Percentiles rank a stretch among this genome's conserved stretches.
These are phyloP conservation scores for Sporothrix pallida DNA, from an alignment of 2,329 filamentous ascomycete genomes.

Conservation along the genomic window DNA sequence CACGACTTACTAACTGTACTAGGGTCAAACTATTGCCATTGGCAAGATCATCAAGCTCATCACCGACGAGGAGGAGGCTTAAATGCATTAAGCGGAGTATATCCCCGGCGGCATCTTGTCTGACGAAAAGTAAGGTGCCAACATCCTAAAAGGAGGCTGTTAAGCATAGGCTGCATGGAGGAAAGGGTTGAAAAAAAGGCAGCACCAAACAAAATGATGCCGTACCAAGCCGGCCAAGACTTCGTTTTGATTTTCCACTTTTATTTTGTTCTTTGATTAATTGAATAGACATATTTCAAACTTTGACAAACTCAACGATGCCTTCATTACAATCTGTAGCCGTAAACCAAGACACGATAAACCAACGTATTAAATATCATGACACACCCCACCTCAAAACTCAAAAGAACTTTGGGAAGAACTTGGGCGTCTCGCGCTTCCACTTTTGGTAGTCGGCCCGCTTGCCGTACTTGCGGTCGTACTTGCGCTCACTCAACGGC, in stretches of 20 bases:
- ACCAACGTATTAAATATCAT: too few relatives aligned
- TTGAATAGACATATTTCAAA: conserved; percentile 2
- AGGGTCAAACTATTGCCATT: conserved; percentile 99
- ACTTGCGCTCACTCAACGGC: conserved; percentile 71
- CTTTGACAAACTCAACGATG: not conserved
- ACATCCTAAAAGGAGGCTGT: conserved; percentile 13
- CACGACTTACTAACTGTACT: conserved; percentile 32
- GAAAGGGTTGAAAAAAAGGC: not conserved
- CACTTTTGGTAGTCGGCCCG: conserved; percentile 70
- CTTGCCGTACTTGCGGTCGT: conserved; percentile 67
- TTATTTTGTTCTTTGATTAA: not conserved
- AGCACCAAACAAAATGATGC: not conserved
- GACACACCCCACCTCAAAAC: too few relatives aligned
- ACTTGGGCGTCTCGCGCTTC: conserved; percentile 69
- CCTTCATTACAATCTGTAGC: too few relatives aligned
- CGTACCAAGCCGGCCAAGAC: not conserved
- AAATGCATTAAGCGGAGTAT: conserved; percentile 30
- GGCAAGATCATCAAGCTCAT: conserved; percentile 96
- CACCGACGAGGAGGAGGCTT: conserved; percentile 41
- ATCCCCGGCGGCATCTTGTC: not conserved
- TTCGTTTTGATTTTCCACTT: not conserved
- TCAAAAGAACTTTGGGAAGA: conserved; percentile 64
- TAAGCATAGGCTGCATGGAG: not conserved
- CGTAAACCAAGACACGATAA: too few relatives aligned
- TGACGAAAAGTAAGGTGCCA: not conserved